Conservation (phyloP, 805 yeast genomes). For the Dipodascus geniculatus region DNA sequence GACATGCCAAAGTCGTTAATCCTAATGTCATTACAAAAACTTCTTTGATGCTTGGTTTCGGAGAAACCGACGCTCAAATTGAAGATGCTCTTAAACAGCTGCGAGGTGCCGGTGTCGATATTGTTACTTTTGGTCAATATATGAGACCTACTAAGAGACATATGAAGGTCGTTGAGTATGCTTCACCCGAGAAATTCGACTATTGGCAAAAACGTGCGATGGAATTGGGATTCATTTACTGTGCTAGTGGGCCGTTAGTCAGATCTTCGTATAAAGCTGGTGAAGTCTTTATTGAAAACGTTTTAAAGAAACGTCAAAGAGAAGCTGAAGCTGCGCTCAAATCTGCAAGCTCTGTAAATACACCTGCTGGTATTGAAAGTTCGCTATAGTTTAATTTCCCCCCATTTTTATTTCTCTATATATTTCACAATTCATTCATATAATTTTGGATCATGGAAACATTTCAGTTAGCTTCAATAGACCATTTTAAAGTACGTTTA, state of each 20-base stretch:
- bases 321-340: neutral
- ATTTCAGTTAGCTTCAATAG: too few species aligned
- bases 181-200: conserved; percentile 88
- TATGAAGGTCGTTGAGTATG: conserved; percentile 94
- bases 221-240: conserved; percentile 85
- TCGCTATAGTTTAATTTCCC: too few species aligned
- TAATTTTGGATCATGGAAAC: too few species aligned
- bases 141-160: conserved; percentile 99
- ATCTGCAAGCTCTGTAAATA: neutral
- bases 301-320: conserved; percentile 54
- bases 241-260: conserved; percentile 95
- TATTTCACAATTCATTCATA: too few species aligned
- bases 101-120: conserved; percentile 71
- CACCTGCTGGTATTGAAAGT: too few species aligned
- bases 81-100: conserved; percentile 64
- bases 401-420: too few species aligned
- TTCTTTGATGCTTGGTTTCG: conserved; percentile 91
- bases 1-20: conserved; percentile 67
- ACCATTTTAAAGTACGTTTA: too few species aligned
- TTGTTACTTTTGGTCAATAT: conserved; percentile 96
- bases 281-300: conserved; percentile 92
- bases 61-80: conserved; percentile 89
- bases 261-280: conserved; percentile 98
- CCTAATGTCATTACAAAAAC: conserved; percentile 81
- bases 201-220: conserved; percentile 79